phyloP scores from a whole-genome alignment of 108 stramenopile genomes.

The Parietichytrium sp. region DNA sequence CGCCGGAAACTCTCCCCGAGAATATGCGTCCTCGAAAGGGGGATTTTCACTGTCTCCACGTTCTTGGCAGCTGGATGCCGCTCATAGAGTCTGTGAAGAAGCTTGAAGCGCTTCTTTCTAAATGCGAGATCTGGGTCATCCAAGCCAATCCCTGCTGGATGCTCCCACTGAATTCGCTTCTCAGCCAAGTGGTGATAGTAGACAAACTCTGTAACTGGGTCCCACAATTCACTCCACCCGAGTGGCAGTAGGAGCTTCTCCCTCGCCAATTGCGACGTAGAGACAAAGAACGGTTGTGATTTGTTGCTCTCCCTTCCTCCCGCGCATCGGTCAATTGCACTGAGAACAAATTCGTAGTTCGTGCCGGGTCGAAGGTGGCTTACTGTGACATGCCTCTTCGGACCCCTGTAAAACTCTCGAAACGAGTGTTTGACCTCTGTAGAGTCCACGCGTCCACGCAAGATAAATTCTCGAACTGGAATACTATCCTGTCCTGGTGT shows the following conservation, averaged over 20 bases:
- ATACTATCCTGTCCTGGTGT: neutral
- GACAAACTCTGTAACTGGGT: slow-evolving; percentile 13
- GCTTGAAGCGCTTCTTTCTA: neutral
- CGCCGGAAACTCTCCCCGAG: slow-evolving; percentile 4
- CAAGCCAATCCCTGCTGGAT: neutral
- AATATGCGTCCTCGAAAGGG: neutral
- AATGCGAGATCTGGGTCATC: slow-evolving; percentile 26
- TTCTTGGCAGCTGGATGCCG: neutral
- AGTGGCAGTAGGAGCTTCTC: neutral
- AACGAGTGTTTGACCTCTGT: slow-evolving; percentile 5
- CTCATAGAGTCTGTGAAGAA: neutral
- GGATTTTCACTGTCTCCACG: neutral
- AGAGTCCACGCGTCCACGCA: neutral
- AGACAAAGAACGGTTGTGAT: neutral
- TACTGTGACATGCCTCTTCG: neutral
- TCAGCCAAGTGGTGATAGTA: neutral
- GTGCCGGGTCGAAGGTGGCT: neutral
- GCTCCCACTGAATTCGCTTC: slow-evolving; percentile 14
- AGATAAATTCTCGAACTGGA: neutral
- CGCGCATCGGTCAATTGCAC: neutral
- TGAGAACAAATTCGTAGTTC: slow-evolving; percentile 3
- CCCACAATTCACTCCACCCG: slow-evolving; percentile 30
- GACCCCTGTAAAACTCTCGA: neutral
- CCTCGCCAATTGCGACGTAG: neutral
- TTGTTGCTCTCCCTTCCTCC: neutral